Evolutionary conservation across 2,329 filamentous ascomycete species (phyloP).

Genomic region (Plenodomus tracheiphilus): DNA sequence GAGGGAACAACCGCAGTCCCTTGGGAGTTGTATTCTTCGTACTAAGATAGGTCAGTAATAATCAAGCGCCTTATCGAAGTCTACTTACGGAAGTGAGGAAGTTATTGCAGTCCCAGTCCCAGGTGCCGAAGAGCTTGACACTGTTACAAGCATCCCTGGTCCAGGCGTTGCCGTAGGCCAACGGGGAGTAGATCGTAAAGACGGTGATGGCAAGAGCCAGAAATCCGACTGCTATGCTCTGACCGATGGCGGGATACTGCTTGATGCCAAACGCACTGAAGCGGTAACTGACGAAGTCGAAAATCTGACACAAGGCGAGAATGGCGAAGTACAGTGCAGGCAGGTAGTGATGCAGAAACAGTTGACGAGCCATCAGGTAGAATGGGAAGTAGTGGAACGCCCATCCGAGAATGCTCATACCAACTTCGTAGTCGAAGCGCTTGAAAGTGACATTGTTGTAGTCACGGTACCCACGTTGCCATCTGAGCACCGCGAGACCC

Average conservation of each 20-base stretch:
- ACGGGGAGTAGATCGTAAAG: conserved; percentile 83
- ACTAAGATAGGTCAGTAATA: conserved; percentile 21
- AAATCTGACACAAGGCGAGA: conserved; percentile 83
- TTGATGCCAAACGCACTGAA: conserved; percentile 69
- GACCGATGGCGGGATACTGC: conserved; percentile 73
- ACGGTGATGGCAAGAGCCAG: conserved; percentile 72
- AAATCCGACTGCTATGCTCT: conserved; percentile 72
- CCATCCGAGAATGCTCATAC: conserved; percentile 88
- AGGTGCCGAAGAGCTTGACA: conserved; percentile 83
- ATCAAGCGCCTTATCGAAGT: conserved; percentile 8
- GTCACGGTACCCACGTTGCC: conserved; percentile 91
- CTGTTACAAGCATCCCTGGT: conserved; percentile 84
- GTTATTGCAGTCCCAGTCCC: conserved; percentile 98
- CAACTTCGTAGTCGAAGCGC: conserved; percentile 96
- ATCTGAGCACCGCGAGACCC: conserved; percentile 81
- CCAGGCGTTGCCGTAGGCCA: conserved; percentile 93
- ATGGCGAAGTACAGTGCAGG: conserved; percentile 95
- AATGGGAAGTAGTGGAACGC: conserved; percentile 99
- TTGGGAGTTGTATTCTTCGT: conserved; percentile 34
- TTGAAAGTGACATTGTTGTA: conserved; percentile 84
- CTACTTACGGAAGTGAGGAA: conserved; percentile 83
- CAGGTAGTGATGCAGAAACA: conserved; percentile 98
- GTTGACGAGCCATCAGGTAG: conserved; percentile 95
- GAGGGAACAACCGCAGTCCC: conserved; percentile 23
- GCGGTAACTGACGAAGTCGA: conserved; percentile 81